phyloP scores from a whole-genome alignment of 257 asterid species.

The Salvia hispanica region DNA sequence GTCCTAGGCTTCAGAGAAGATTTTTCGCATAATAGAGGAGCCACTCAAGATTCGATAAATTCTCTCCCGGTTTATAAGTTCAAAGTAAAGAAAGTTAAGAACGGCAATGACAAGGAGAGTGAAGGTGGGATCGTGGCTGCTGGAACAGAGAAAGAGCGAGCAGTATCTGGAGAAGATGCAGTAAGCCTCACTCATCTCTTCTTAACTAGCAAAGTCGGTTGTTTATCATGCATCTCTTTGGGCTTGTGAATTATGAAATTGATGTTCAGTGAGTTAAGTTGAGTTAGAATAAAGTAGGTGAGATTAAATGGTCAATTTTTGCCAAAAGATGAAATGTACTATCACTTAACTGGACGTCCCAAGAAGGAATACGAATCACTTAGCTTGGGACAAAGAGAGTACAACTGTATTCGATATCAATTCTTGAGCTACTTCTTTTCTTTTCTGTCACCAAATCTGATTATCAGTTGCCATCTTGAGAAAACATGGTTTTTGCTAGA shows the following conservation, averaged over 20 bases:
- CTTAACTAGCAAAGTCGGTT: conserved; percentile 20
- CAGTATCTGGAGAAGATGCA: conserved; percentile 91
- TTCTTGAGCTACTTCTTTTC: neutral
- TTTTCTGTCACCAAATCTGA: conserved; percentile 9
- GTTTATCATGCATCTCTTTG: neutral
- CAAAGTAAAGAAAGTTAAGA: conserved; percentile 61
- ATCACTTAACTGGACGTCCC: too few species aligned
- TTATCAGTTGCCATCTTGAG: neutral
- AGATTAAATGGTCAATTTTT: too few species aligned
- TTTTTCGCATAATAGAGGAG: conserved; percentile 80
- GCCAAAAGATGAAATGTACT: too few species aligned
- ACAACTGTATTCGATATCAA: neutral
- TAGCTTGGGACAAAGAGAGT: too few species aligned
- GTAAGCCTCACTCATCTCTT: conserved; percentile 47
- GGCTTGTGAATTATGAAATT: too few species aligned
- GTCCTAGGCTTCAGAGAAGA: conserved; percentile 92
- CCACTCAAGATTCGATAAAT: conserved; percentile 87
- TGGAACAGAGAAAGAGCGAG: conserved; percentile 94
- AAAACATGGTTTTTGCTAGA: neutral
- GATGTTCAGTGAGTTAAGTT: too few species aligned
- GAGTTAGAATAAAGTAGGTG: too few species aligned
- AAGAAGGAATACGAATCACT: too few species aligned
- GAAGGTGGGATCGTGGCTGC: conserved; percentile 95
- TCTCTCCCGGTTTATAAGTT: conserved; percentile 86
- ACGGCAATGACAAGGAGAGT: conserved; percentile 48